Evolutionary conservation across 2,329 filamentous ascomycete genomes (phyloP).

Genomic region (Rutstroemia sydowiana): DNA sequence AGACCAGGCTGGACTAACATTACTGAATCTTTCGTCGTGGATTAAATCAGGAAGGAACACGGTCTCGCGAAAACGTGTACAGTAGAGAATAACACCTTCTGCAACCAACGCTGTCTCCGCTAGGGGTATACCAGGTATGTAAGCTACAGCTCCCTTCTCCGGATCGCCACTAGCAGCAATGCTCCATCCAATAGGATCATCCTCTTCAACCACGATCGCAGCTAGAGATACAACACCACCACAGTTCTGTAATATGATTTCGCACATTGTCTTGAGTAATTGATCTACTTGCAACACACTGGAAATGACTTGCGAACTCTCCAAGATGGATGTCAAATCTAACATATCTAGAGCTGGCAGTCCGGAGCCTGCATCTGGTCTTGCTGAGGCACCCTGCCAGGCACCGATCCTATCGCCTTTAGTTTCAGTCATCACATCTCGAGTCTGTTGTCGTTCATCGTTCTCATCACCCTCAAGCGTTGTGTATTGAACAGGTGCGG

Average conservation of each 20-base stretch:
- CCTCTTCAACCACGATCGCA: conserved; percentile 67
- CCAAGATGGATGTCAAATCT: conserved; percentile 69
- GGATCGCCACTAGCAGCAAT: conserved; percentile 68
- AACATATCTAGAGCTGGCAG: conserved; percentile 76
- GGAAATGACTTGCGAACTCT: conserved; percentile 72
- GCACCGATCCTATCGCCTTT: conserved; percentile 53
- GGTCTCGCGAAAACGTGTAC: conserved; percentile 66
- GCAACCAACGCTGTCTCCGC: conserved; percentile 62
- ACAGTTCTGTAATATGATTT: conserved; percentile 72
- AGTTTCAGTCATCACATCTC: conserved; percentile 34
- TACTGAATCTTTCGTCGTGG: conserved; percentile 70
- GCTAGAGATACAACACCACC: conserved; percentile 63
- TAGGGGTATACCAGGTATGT: conserved; percentile 57
- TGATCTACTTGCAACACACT: conserved; percentile 70
- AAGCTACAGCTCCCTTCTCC: conserved; percentile 59
- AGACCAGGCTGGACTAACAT: conserved; percentile 63
- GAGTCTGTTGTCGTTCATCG: conserved; percentile 35
- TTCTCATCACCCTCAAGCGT: conserved; percentile 35
- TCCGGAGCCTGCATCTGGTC: conserved; percentile 50
- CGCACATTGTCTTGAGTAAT: conserved; percentile 71
- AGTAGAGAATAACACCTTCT: conserved; percentile 70
- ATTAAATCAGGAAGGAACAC: conserved; percentile 69
- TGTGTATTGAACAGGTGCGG: conserved; percentile 44
- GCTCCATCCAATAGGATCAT: conserved; percentile 51
- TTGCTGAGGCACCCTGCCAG: conserved; percentile 53